A percentile compares a stretch with the other conserved stretches of the same genome.
These are phyloP conservation scores for Vigna unguiculata DNA, from an alignment of 306 rosid genomes.

Conservation along the genomic window DNA sequence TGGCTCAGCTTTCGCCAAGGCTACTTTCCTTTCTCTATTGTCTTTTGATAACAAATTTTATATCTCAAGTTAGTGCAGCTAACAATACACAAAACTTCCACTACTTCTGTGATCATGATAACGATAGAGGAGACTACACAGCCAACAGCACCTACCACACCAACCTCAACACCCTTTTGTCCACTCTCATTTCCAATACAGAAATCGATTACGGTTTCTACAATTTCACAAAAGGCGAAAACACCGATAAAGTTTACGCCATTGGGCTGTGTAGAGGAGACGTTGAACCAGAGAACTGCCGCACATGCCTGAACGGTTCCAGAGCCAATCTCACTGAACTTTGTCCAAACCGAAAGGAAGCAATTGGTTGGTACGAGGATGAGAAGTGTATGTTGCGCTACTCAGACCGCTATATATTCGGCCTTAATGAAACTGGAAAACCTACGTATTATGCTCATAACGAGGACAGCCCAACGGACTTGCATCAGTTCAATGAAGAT, in stretches of 20 bases:
- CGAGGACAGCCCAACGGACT: neutral
- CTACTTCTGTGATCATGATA: neutral
- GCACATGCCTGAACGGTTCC: conserved; percentile 46
- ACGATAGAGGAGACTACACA: conserved; percentile 47
- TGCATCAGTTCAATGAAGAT: neutral
- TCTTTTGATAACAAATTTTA: neutral
- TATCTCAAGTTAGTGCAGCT: no score
- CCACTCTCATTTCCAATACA: conserved; percentile 45
- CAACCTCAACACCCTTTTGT: conserved; percentile 55
- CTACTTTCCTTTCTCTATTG: neutral
- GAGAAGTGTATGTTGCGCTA: conserved; percentile 51
- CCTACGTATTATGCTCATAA: neutral
- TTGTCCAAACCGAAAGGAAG: conserved; percentile 56
- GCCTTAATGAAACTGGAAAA: neutral
- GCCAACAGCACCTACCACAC: conserved; percentile 44
- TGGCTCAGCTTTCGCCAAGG: neutral
- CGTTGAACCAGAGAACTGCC: conserved; percentile 38
- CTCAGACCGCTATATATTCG: conserved; percentile 40
- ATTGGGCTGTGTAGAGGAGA: conserved; percentile 61
- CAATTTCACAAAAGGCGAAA: conserved; percentile 42
- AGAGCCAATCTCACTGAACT: conserved; percentile 19
- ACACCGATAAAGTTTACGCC: conserved; percentile 41
- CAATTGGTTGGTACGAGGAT: conserved; percentile 45
- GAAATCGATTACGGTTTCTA: conserved; percentile 43
- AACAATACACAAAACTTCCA: neutral